Evolutionary conservation across 306 rosid species (phyloP), one percentile per base, ranked within the genome.

Genomic region (Rubus parviflorus): DNA sequence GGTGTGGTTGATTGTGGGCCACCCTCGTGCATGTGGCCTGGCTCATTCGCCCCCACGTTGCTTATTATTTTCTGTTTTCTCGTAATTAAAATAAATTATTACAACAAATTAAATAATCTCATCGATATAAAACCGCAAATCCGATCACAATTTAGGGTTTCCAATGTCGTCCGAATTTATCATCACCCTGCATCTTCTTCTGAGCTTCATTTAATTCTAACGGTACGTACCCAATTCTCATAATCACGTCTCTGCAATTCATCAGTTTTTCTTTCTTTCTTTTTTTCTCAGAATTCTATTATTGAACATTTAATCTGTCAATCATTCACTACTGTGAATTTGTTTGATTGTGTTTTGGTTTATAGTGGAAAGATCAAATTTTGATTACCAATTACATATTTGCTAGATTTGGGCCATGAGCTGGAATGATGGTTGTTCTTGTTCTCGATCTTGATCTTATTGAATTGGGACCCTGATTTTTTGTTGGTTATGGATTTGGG

Each of bases 401-500:
- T 81, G 64, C 64, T 73, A 77, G 83, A 68, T 82, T 69, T 76
- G 73, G 68, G 57, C 73, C 64, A 57, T 74, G 83, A 68, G 72
- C 60, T 69, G 86, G 81, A 58, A 77, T 73, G 79, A 63, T 78
- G 52, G 60, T 38, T 76, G 46, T 38, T 73, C 43, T 77, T 81
- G 54, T 53, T 67, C 61, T 68, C 72, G 66, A 75, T 80, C 77
- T 81, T 77, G 81, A 83, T 76, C 79, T 49, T 19, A 20, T 45
- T 77, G 37, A 81, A 49, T 80, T 82, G 63, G 64, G 70, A 45
- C 25, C 37, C 49, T 79, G 75, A 70, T 38, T 75, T 76, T 76
- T 45, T 68, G 23, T n/a, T 22, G 75, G 71, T 61, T 74, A 94
- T 91, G 98, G 98, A 94, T 88, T 90, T 83, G 89, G 88, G 84